phyloP scores from a whole-genome alignment of 495 filamentous ascomycete genomes.

The Annulohypoxylon bovei region DNA sequence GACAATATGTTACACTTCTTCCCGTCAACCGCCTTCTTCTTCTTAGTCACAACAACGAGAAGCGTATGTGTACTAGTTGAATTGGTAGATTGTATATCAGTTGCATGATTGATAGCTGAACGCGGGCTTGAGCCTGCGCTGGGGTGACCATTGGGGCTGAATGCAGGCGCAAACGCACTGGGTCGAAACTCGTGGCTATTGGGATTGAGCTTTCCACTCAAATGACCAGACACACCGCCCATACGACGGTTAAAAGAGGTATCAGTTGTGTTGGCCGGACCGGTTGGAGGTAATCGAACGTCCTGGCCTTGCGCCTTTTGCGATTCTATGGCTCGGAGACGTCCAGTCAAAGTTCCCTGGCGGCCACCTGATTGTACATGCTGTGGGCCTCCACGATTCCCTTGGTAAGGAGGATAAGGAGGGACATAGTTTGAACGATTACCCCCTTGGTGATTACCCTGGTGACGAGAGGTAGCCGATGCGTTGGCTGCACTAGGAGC shows the following conservation, averaged over 20 bases:
- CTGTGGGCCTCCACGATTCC: conserved; percentile 52
- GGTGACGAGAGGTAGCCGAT: conserved; percentile 44
- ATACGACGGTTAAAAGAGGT: conserved; percentile 58
- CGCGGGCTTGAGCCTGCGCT: conserved; percentile 73
- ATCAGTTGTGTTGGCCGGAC: conserved; percentile 60
- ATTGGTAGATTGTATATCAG: conserved; percentile 50
- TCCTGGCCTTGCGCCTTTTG: conserved; percentile 58
- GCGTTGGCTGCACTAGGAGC: conserved; percentile 48
- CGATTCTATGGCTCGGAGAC: conserved; percentile 57
- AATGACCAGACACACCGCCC: conserved; percentile 56
- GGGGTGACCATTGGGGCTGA: conserved; percentile 73
- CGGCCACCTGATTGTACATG: conserved; percentile 47
- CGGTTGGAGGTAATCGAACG: conserved; percentile 61
- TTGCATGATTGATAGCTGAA: conserved; percentile 59
- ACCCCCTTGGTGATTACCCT: conserved; percentile 28
- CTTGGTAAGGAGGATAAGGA: conserved; percentile 38
- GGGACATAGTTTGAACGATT: conserved; percentile 36
- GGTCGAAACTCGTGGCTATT: conserved; percentile 86
- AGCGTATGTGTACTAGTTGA: conserved; percentile 42
- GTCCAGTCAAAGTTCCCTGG: conserved; percentile 51
- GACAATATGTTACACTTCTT: conserved; percentile 67
- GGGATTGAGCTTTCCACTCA: conserved; percentile 79
- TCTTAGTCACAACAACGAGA: conserved; percentile 63
- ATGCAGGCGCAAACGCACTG: conserved; percentile 77
- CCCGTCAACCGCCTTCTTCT: conserved; percentile 69